Percentiles rank a stretch among this genome's conserved stretches.
Evolutionary conservation across 805 yeast genomes (phyloP).

Genomic region (Yarrowia phangngaensis): DNA sequence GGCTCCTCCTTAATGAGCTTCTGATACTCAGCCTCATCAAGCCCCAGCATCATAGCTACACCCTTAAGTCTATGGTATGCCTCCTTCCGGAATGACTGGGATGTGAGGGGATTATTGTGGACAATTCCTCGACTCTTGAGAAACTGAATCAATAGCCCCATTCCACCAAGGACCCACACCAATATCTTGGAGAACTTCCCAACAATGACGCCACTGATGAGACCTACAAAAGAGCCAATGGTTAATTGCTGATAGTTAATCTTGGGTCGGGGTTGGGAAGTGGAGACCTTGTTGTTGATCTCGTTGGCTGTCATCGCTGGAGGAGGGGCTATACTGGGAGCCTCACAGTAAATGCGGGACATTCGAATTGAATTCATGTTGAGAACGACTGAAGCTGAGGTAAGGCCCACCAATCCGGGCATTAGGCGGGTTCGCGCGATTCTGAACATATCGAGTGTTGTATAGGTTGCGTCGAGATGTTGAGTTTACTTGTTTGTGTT

Average conservation of each 20-base stretch:
- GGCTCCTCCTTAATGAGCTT: constrained; percentile 32
- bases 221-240: constrained; percentile 60
- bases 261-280: constrained; percentile 29
- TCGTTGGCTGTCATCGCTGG: constrained; percentile 15
- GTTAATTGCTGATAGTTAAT: constrained; percentile 60
- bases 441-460: too few relatives aligned
- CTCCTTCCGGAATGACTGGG: constrained; percentile 9
- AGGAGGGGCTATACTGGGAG: not conserved
- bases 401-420: constrained; percentile 16
- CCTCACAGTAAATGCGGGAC: constrained; percentile 10
- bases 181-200: constrained; percentile 58
- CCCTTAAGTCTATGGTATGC: constrained; percentile 27
- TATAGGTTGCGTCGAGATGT: too few relatives aligned
- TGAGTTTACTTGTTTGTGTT: too few relatives aligned
- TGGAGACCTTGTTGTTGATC: constrained; percentile 1
- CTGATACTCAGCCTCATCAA: constrained; percentile 28
- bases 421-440: constrained; percentile 10
- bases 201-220: constrained; percentile 54
- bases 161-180: constrained; percentile 49
- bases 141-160: constrained; percentile 49
- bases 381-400: constrained; percentile 9
- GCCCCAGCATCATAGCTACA: constrained; percentile 25
- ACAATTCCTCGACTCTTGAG: constrained; percentile 52
- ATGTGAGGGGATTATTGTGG: constrained; percentile 30
- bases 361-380: constrained; percentile 6